These are phyloP conservation scores for Straminergon stramineum DNA, from an alignment of 225 moss, liverwort and hornwort species.

Conservation along the genomic window DNA sequence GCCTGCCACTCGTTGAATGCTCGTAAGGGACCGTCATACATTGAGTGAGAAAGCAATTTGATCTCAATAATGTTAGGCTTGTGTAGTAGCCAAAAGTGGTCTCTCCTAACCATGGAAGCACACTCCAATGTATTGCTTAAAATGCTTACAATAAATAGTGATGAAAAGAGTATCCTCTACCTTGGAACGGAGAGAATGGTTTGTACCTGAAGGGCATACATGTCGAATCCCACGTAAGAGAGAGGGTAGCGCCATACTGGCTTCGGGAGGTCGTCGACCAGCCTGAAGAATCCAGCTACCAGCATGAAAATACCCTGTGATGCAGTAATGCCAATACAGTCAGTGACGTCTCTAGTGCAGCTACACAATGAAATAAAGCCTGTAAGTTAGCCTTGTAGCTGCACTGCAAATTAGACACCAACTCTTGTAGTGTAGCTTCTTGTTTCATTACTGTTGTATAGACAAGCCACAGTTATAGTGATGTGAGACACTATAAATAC, in stretches of 20 bases:
- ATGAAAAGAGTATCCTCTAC: background rate
- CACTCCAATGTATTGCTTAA: background rate
- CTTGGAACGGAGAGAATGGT: background rate
- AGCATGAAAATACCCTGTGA: conserved; percentile 77
- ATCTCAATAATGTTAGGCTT: background rate
- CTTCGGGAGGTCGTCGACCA: conserved; percentile 42
- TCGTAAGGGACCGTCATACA: background rate
- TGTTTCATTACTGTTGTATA: background rate
- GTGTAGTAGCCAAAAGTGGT: background rate
- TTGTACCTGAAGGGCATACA: conserved; percentile 49
- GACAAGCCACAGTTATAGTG: background rate
- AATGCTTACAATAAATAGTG: background rate
- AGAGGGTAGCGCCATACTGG: conserved; percentile 50
- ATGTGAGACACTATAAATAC: background rate
- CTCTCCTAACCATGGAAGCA: background rate
- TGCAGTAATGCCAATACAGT: background rate
- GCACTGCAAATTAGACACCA: background rate
- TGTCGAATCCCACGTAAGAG: conserved; percentile 40
- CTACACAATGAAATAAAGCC: no score
- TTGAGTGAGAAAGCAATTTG: background rate
- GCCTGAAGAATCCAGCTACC: conserved; percentile 46
- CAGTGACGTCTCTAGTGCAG: background rate
- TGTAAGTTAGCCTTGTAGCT: background rate
- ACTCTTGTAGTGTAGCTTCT: background rate
- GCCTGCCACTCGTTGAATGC: background rate